Evolutionary conservation across 495 filamentous ascomycete species (phyloP), one percentile per base, ranked within the genome.

Genomic region (Aspergillus hancockii): DNA sequence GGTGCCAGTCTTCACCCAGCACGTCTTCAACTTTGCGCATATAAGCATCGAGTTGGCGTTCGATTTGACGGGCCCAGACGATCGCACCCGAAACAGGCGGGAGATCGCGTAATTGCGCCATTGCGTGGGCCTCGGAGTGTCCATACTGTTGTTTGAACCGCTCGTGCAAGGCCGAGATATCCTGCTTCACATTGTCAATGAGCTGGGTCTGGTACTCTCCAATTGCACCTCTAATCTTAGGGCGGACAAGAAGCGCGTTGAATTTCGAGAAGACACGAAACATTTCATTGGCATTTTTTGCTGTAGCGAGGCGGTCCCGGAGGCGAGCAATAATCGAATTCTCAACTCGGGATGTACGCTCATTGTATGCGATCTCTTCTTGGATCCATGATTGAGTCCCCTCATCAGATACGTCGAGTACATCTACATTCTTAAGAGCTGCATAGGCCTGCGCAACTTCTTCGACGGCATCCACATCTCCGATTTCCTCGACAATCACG

Each of bases 201-300:
- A 99, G 88, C 68, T 96, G 91, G 6, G 91, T 91, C 68, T 99
- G 94, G 68, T 98, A 99, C 71, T 98, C 95, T 25, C 91, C 87
- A 67, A 99, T 99, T 52, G 94, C 94, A 66, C 94, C 92, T 45
- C 94, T 86, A 70, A 99, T 97, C 79, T 98, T 98, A 18, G 95
- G 95, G 30, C 94, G 85, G 50, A 99, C 92, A 67, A 99, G 93
- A 50, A 99, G 87, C 28, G 94, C 95, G 67, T 99, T 99, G 82
- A 99, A 99, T 68, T 97, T 97, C 19, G 94, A 99, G 70, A 98
- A 98, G 49, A 99, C 94, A 38, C 95, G 90, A 71, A 99, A 99
- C 94, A 98, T 99, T 70, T 98, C 94, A 69, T 95, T 98, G 21
- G 94, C 94, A 54, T 88, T 93, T 80, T 93, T 98, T 13, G 94